Base-by-base conservation (phyloP, 1,284 basidiomycete genomes). In the Ceratobasidium sp. region DNA sequence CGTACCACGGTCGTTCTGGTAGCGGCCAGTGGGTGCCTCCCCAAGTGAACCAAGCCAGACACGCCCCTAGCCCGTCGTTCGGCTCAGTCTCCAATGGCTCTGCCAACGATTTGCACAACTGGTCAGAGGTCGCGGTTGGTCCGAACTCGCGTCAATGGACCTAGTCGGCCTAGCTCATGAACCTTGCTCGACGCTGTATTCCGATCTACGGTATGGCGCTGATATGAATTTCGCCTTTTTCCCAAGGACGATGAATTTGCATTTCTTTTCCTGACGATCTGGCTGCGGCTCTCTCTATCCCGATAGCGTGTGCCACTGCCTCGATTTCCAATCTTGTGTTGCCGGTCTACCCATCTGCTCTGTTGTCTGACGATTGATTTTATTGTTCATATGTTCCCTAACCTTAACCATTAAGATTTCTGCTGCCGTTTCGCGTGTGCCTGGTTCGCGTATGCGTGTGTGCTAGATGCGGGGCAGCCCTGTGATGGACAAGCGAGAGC, bases 311-410 rank as follows among this genome's bases (percentile, higher is more conserved):
- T 26, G 53, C 54, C 33, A 37, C 60, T 31, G 63, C 45, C 60
- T 47, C 54, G 35, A 28, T 23, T 56, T 45, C 39, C 68, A 71
- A 71, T 60, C 54, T 71, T 71, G 68, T 71, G 68, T 71, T 71
- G 54, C 68, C 68, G 53, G 54, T 33, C 39, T 37, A 73, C 45
- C 26, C 67, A 73, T 51, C 58, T 73, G 69, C 69, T 73, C 47
- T 73, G 69, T 49, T 35, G 39, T 58, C 68, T 58, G 54, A 45
- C 33, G 69, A 73, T 73, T 73, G 69, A 73, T n/a, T n/a, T 73
- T 73, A 73, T 73, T 73, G 69, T 73, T 73, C 69, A 73, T 73
- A 73, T 73, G 69, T 39, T 54, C 51, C 69, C 58, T 73, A 73
- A 73, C 69, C 69, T 73, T 73, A 73, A 73, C 54, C 69, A 73